Conservation (phyloP, 371 early-diverging fungal species). For the Lichtheimia hyalospora region DNA sequence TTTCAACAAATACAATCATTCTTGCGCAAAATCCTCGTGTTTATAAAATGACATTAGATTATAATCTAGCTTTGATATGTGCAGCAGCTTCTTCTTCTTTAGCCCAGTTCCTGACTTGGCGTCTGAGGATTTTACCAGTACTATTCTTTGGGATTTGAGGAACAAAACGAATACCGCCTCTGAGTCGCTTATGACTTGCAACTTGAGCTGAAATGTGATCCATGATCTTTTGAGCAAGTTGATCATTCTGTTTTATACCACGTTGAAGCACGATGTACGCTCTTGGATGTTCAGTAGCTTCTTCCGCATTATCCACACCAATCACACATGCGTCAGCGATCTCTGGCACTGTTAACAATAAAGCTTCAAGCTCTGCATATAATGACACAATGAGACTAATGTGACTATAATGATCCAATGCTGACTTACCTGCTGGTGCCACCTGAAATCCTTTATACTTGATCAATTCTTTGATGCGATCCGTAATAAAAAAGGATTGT, state of each 20-base stretch:
- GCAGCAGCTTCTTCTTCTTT: conserved; percentile 29
- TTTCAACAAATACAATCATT: neutral
- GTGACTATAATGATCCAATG: too few species aligned
- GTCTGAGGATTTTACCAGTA: conserved; percentile 79
- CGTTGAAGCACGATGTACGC: conserved; percentile 71
- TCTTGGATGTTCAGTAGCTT: conserved; percentile 78
- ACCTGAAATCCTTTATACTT: conserved; percentile 78
- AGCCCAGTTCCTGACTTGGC: conserved; percentile 42
- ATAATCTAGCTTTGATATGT: conserved; percentile 17
- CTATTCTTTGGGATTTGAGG: conserved; percentile 74
- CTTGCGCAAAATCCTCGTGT: neutral
- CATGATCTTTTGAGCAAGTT: conserved; percentile 48
- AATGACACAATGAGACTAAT: too few species aligned
- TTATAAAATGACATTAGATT: neutral
- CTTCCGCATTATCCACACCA: conserved; percentile 56
- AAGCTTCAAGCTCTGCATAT: conserved; percentile 71
- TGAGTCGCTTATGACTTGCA: conserved; percentile 73
- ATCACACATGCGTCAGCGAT: conserved; percentile 80
- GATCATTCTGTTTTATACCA: conserved; percentile 5
- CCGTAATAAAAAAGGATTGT: conserved; percentile 59
- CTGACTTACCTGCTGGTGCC: conserved; percentile 41
- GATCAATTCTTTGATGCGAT: conserved; percentile 78
- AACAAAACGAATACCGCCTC: conserved; percentile 76
- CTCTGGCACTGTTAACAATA: conserved; percentile 65
- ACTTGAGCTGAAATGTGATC: conserved; percentile 62